A percentile compares a stretch with the other conserved stretches of the same genome.
phyloP scores from a whole-genome alignment of 768 basidiomycete genomes.

The Russula olivacea region DNA sequence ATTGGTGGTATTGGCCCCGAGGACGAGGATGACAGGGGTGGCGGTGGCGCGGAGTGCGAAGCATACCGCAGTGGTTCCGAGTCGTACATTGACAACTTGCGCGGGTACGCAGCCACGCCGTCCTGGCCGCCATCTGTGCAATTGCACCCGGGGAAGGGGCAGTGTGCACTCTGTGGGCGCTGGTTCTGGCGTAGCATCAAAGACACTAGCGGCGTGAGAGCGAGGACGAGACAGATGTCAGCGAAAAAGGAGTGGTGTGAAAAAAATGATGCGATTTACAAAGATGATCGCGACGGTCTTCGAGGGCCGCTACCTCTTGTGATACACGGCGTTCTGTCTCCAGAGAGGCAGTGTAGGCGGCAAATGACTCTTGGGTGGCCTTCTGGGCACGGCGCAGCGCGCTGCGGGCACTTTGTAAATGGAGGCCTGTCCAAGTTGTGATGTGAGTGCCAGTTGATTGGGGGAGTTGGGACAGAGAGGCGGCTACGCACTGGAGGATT shows the following conservation, averaged over 20 bases:
- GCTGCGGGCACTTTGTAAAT: conserved; percentile 19
- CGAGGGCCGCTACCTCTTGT: conserved; percentile 20
- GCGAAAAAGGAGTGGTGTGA: neutral
- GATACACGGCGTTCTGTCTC: conserved; percentile 22
- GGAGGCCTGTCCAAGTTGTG: conserved; percentile 2
- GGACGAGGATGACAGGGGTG: neutral
- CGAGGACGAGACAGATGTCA: neutral
- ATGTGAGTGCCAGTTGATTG: neutral
- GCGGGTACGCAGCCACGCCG: conserved; percentile 13
- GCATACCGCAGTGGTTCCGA: conserved; percentile 18
- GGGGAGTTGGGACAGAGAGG: too few species aligned
- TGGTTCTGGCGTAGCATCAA: conserved; percentile 22
- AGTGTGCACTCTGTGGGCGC: conserved; percentile 17
- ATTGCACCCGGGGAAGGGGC: conserved; percentile 14
- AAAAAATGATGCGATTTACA: conserved; percentile 5
- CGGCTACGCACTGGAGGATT: conserved; percentile 17
- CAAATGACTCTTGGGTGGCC: conserved; percentile 23
- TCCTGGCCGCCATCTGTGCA: conserved; percentile 18
- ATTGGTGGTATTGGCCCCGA: conserved; percentile 7
- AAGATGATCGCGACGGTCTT: conserved; percentile 23
- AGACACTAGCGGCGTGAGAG: conserved; percentile 12
- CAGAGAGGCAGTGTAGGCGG: conserved; percentile 19
- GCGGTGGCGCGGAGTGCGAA: conserved; percentile 5
- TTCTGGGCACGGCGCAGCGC: conserved; percentile 25
- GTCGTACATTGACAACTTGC: conserved; percentile 19